Percentiles rank a stretch among this genome's conserved stretches.
phyloP scores from a whole-genome alignment of 2,329 filamentous ascomycete genomes.

The Neofusicoccum cordaticola region DNA sequence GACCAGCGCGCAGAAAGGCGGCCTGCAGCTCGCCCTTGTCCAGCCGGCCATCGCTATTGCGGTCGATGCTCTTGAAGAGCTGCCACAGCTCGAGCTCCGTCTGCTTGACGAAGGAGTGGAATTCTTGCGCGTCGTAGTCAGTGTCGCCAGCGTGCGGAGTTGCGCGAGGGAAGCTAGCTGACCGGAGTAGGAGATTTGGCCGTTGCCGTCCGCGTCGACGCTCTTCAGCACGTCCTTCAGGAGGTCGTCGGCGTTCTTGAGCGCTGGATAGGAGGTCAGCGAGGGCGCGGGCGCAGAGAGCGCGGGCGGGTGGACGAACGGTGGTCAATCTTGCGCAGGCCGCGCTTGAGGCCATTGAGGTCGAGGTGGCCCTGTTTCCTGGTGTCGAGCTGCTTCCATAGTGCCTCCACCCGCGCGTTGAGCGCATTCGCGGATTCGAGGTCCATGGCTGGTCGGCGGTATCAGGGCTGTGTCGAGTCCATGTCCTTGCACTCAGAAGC shows the following conservation, averaged over 20 bases:
- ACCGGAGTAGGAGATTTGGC: conserved; percentile 89
- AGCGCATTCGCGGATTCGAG: conserved; percentile 74
- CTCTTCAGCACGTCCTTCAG: conserved; percentile 74
- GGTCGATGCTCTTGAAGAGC: conserved; percentile 85
- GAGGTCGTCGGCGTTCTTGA: conserved; percentile 90
- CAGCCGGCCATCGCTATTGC: conserved; percentile 78
- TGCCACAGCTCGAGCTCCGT: conserved; percentile 79
- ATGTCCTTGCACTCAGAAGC: conserved; percentile 17
- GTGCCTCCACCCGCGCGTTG: conserved; percentile 75
- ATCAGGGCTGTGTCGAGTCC: conserved; percentile 41
- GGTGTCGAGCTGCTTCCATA: conserved; percentile 82
- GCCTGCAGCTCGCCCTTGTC: conserved; percentile 78
- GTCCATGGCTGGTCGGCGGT: conserved; percentile 55
- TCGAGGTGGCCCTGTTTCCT: conserved; percentile 76
- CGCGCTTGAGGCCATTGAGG: conserved; percentile 77
- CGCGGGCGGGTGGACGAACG: conserved; percentile 55
- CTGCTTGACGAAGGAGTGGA: conserved; percentile 79
- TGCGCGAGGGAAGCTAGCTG: conserved; percentile 20
- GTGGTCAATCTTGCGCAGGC: conserved; percentile 85
- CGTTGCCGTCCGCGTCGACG: conserved; percentile 84
- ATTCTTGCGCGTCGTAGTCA: conserved; percentile 61
- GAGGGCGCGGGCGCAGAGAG: conserved; percentile 24
- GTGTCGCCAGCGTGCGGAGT: conserved; percentile 15
- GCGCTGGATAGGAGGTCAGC: conserved; percentile 45
- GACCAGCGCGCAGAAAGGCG: conserved; percentile 75